A percentile compares a stretch with the other conserved stretches of the same genome.
phyloP scores from a whole-genome alignment of 345 rosid genomes.

The Aquilaria yunnanensis region DNA sequence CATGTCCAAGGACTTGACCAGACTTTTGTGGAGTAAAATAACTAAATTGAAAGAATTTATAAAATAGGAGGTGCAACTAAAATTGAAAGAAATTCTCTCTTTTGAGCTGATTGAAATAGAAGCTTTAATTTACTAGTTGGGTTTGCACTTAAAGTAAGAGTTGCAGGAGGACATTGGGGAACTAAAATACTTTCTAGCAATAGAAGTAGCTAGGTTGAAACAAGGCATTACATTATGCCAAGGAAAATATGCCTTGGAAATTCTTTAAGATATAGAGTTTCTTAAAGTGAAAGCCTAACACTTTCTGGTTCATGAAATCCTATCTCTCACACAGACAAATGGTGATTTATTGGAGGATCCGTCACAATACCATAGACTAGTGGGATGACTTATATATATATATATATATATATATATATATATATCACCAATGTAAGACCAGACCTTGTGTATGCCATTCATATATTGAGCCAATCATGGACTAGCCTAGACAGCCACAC shows the following conservation, averaged over 20 bases:
- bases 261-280: background rate
- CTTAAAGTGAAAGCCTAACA: background rate
- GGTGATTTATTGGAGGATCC: background rate
- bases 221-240: background rate
- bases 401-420: background rate
- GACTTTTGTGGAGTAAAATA: no score
- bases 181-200: constrained; percentile 3
- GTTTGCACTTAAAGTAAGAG: no score
- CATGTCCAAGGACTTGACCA: no score
- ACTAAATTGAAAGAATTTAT: no score
- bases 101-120: no score
- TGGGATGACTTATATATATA: background rate
- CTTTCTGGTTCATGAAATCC: background rate
- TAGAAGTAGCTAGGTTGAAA: background rate
- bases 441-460: background rate
- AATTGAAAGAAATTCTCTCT: no score
- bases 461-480: constrained; percentile 8
- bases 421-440: background rate
- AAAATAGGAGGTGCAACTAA: no score
- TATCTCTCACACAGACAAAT: background rate
- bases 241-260: constrained; percentile 6
- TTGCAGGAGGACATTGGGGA: background rate
- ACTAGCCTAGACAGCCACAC: background rate
- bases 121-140: no score
- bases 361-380: background rate